phyloP scores from a whole-genome alignment of 2,329 filamentous ascomycete species.

The Pseudocercospora ulei region DNA sequence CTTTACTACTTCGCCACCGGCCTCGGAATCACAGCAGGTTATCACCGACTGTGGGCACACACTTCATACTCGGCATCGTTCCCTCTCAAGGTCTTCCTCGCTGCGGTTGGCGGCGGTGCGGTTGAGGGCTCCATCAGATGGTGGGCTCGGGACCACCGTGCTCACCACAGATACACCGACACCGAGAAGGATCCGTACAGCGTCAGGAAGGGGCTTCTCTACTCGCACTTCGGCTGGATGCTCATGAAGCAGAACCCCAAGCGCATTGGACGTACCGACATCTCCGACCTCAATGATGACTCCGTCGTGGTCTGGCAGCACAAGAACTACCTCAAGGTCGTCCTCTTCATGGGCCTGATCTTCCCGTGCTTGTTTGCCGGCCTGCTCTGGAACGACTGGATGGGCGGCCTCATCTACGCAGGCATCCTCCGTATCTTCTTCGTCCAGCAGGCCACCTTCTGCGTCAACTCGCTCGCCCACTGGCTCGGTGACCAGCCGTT shows the following conservation, averaged over 20 bases:
- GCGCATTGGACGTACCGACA: slow-evolving; percentile 76
- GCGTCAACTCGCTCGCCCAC: slow-evolving; percentile 82
- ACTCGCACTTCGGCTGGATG: slow-evolving; percentile 85
- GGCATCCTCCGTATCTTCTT: slow-evolving; percentile 81
- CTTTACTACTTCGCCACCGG: slow-evolving; percentile 71
- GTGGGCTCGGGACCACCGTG: slow-evolving; percentile 80
- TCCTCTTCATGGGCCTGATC: slow-evolving; percentile 64
- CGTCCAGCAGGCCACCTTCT: slow-evolving; percentile 87
- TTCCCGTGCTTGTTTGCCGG: slow-evolving; percentile 68
- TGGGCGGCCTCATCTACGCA: slow-evolving; percentile 72
- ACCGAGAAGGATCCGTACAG: slow-evolving; percentile 88
- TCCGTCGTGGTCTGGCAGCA: slow-evolving; percentile 80
- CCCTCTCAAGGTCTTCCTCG: slow-evolving; percentile 72
- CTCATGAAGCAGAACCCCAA: slow-evolving; percentile 88
- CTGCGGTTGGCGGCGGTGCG: slow-evolving; percentile 69
- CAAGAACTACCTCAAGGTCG: slow-evolving; percentile 71
- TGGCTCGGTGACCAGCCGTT: slow-evolving; percentile 89
- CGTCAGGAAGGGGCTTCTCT: slow-evolving; percentile 75
- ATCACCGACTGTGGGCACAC: slow-evolving; percentile 80
- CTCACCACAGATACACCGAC: slow-evolving; percentile 85
- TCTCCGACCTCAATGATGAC: slow-evolving; percentile 79
- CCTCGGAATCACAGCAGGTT: slow-evolving; percentile 45
- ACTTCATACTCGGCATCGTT: slow-evolving; percentile 68
- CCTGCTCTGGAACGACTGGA: slow-evolving; percentile 69
- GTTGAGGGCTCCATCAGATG: slow-evolving; percentile 79